Conservation (phyloP, 305 asterid species). For the Caryopteris hybrid region DNA sequence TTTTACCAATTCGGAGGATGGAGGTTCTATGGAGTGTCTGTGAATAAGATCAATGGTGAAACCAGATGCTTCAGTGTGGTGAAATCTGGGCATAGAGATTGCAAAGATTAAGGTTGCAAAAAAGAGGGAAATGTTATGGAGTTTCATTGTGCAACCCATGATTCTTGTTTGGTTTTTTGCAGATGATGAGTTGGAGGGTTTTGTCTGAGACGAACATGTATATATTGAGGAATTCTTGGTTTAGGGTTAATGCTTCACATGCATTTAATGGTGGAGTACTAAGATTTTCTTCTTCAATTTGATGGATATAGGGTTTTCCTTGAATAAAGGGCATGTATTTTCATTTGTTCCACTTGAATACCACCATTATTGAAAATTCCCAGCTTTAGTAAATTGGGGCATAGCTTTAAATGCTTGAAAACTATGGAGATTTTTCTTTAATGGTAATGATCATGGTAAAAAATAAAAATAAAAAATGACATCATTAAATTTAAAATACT, state of each 20-base stretch:
- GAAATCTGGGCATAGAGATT: slow-evolving; percentile 10
- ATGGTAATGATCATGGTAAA: too few species aligned
- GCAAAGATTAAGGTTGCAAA: slow-evolving; percentile 14
- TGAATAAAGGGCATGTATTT: slow-evolving; percentile 3
- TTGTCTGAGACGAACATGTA: neutral
- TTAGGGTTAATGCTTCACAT: neutral
- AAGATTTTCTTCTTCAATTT: neutral
- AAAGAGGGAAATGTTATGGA: neutral
- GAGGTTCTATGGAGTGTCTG: slow-evolving; percentile 36
- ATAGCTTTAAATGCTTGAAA: neutral
- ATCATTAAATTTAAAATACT: too few species aligned
- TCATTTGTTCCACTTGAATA: neutral
- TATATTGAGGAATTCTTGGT: slow-evolving; percentile 10
- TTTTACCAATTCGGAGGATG: slow-evolving; percentile 2
- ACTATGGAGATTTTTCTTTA: too few species aligned
- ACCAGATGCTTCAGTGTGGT: slow-evolving; percentile 27
- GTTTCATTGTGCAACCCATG: slow-evolving; percentile 13
- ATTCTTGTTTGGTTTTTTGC: neutral
- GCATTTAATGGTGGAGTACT: neutral
- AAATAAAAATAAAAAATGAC: too few species aligned
- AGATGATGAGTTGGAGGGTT: neutral
- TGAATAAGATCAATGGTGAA: slow-evolving; percentile 43
- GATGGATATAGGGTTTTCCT: neutral
- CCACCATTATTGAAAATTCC: neutral
- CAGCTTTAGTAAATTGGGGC: neutral